phyloP scores from a whole-genome alignment of 2,329 filamentous ascomycete genomes.

The Saccharata proteae region DNA sequence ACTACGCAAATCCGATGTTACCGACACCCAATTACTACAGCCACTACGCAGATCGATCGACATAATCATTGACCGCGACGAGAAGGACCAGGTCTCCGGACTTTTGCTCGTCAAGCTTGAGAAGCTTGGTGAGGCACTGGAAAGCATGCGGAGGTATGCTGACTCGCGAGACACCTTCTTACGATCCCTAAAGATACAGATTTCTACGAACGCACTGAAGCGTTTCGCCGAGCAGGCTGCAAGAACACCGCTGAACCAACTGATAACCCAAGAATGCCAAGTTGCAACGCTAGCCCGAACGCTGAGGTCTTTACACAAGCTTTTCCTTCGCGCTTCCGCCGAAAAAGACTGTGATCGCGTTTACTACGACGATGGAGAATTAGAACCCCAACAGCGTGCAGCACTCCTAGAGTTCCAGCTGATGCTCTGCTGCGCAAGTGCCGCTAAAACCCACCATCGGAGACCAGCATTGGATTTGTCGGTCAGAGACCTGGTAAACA shows the following conservation, averaged over 20 bases:
- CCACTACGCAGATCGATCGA: constrained; percentile 54
- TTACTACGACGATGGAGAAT: constrained; percentile 22
- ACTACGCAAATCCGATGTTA: constrained; percentile 33
- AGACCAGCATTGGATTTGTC: constrained; percentile 16
- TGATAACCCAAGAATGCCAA: constrained; percentile 43
- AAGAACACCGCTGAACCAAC: constrained; percentile 36
- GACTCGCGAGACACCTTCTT: constrained; percentile 48
- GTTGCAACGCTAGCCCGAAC: constrained; percentile 45
- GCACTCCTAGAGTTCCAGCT: constrained; percentile 33
- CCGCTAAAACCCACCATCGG: constrained; percentile 20
- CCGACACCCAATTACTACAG: constrained; percentile 37
- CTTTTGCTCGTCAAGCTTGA: constrained; percentile 54
- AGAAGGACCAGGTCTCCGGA: constrained; percentile 45
- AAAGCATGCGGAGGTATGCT: constrained; percentile 38
- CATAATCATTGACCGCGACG: constrained; percentile 42
- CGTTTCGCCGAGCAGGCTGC: constrained; percentile 40
- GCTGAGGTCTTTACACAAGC: constrained; percentile 47
- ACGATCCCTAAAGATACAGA: constrained; percentile 49
- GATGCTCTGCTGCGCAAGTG: constrained; percentile 15
- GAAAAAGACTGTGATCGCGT: constrained; percentile 39
- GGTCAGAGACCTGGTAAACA: constrained; percentile 13
- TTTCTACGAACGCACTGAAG: constrained; percentile 46
- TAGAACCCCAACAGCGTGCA: constrained; percentile 20
- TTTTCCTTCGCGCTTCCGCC: constrained; percentile 30
- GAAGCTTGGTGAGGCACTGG: constrained; percentile 50